Base-by-base conservation (phyloP, 192 early-diverging fungal species). In the Lobulomyces angularis region DNA sequence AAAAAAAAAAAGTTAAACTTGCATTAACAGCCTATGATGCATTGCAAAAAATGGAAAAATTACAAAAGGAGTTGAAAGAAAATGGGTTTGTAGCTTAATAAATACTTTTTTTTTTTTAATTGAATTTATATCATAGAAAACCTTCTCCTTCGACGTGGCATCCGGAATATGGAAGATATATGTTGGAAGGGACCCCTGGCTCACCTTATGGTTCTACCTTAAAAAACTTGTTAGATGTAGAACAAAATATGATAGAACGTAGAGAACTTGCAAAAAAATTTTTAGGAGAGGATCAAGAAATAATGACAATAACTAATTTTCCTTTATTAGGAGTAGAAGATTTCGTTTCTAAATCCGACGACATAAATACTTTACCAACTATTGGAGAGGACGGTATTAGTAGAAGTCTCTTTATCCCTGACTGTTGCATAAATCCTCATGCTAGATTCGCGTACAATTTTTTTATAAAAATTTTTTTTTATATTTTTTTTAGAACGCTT, bases 171-270 rank as follows among this genome's bases (percentile, higher is more conserved):
- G 94, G 86, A 12, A 70, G 88, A 21, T 98, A 82, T 65, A 98
- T 98, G 94, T 62, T 94, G 48, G 93, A 97, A 66, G 83, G 82
- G 30, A 94, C 93, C 0, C 94, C 94, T 6, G 88, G 86, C 3
- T 55, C 65, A 11, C 94, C 94, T 0, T 97, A 95, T 59, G 86
- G 86, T 38, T 71, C 79, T 17, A 77, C 79, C 8, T 63, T 93
- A 21, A 53, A 71, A 21, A 86, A 93, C 50, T 56, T 95, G 17
- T 55, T 86, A 17, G 66, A 58, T 17, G 90, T 95, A 3, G 88
- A 97, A 53, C 61, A 68, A 24, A 95, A 86, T 65, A 97, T 97
- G 94, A 61, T 26, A 9, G 38, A 46, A 25, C 43, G 91, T 53
- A 84, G 92, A 34, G 55, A 65, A 18, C 59, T 86, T 43, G 88